These are phyloP conservation scores for Baorangia bicolor DNA, from an alignment of 768 basidiomycete species.

Conservation along the genomic window DNA sequence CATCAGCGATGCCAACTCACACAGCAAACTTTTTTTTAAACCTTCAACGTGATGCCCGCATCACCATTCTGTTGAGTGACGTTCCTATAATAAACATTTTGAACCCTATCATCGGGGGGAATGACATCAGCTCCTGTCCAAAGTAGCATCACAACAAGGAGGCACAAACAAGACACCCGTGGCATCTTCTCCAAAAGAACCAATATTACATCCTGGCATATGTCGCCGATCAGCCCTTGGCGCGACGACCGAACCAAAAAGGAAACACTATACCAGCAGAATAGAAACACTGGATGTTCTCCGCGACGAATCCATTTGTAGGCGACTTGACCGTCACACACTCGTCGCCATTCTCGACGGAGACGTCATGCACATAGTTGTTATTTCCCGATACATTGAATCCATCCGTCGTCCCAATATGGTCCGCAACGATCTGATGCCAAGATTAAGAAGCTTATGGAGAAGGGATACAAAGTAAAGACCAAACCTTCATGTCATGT, in stretches of 20 bases:
- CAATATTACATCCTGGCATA: constrained; percentile 14
- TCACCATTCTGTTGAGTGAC: background rate
- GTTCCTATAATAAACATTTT: constrained; percentile 11
- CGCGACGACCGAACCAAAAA: background rate
- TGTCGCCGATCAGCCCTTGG: background rate
- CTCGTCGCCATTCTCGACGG: constrained; percentile 33
- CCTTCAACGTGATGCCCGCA: constrained; percentile 11
- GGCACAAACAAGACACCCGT: constrained; percentile 2
- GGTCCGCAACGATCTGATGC: constrained; percentile 7
- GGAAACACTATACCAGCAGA: constrained; percentile 1
- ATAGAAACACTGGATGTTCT: constrained; percentile 13
- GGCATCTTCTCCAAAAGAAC: constrained; percentile 4
- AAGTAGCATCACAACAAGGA: background rate
- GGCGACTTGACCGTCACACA: constrained; percentile 37
- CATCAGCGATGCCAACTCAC: background rate
- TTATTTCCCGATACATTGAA: constrained; percentile 28
- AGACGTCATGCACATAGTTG: constrained; percentile 35
- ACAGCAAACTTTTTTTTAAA: background rate
- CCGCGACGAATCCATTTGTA: constrained; percentile 18
- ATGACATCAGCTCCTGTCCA: background rate
- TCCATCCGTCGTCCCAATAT: constrained; percentile 11
- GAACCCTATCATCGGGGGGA: background rate
- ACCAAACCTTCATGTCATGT: constrained; percentile 9
- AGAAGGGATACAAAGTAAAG: background rate
- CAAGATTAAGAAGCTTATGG: background rate